Evolutionary conservation across 345 rosid species (phyloP), one percentile per base, ranked within the genome.

Genomic region (Ceriops tagal): DNA sequence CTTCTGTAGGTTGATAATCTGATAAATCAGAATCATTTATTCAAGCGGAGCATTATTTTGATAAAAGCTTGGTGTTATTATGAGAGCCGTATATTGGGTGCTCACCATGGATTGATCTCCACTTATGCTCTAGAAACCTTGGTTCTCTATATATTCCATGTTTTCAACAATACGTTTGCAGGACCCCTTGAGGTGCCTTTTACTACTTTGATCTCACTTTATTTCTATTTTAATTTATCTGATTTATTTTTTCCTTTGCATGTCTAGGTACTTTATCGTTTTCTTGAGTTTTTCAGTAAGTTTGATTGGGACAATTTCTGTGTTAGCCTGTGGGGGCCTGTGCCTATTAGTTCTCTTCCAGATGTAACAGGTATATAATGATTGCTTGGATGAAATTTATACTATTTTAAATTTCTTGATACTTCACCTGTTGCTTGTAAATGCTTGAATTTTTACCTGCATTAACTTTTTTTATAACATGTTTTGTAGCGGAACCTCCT

Each of bases 241-340:
- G 66, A 78, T 24, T 56, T 56, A 6, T 24, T 62, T 65, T 75
- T 52, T 68, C 63, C 26, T 69, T 65, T 78, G 75, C 63, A 53
- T 68, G 61, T 47, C 58, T 74, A 92, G 98, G 96, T 92, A n/a
- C 92, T 92, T 30, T 88, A 88, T 74, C 88, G 87, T 52, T 92
- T 92, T 80, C 96, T 92, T 73, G 98, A 92, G 81, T 90, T 88
- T 79, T 92, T 92, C 80, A 90, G 98, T 79, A 92, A 90, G 85
- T 92, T 92, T 78, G 98, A 92, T 71, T 92, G 98, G 98, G 92
- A 90, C 61, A 90, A 85, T 67, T 92, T 84, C 83, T 92, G 96
- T 72, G 80, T 92, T 28, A 92, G 96, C 83, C 88, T 92, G 59
- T 75, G 93, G 89, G 98, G 98, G 55, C 96, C 98, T 71, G 96